Base-by-base conservation (phyloP, 495 filamentous ascomycete genomes). In the Ramalina intermedia region DNA sequence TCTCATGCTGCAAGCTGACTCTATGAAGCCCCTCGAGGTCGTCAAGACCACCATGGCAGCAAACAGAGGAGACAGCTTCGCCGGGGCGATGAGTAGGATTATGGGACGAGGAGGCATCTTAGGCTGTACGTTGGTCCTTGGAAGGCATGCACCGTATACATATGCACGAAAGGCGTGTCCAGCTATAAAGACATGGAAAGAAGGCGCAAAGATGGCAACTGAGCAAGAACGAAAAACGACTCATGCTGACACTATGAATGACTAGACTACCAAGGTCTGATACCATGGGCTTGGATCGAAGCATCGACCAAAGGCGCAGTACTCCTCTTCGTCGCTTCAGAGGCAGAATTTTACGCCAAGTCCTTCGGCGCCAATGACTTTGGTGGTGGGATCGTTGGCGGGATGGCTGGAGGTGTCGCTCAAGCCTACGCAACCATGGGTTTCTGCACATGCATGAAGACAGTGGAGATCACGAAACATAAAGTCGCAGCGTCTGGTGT, bases 371-470 rank as follows among this genome's bases (percentile, higher is more conserved):
- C 87, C 55, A 73, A 72, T 56, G 82, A 89, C 61, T 96, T 98
- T 69, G 71, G 80, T 48, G 78, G 78, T 56, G 91, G 91, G 64
- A 95, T 98, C 69, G 62, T 72, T 13, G 93, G 91, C 58, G 91
- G 91, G 66, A 90, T 98, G 73, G 74, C 78, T 27, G 91, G 91
- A 59, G 91, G 91, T 75, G 79, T 98, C 47, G 93, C 88, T 41
- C 91, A 98, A 71, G 91, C 91, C 33, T 98, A 98, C 64, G 91
- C 91, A 50, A 98, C 91, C 56, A 96, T 98, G 88, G 91, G 91
- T 50, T 98, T 98, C 79, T 98, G 91, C 69, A 98, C 91, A 37
- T 98, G 91, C 77, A 98, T 98, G 91, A 98, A 98, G 81, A 98
- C 91, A 49, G 93, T 96, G 53, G 93, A 96, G 71, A 98, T 98